Evolutionary conservation across 106 monocot genomes (phyloP), one percentile per base, ranked within the genome.

Genomic region (Acorus gramineus): DNA sequence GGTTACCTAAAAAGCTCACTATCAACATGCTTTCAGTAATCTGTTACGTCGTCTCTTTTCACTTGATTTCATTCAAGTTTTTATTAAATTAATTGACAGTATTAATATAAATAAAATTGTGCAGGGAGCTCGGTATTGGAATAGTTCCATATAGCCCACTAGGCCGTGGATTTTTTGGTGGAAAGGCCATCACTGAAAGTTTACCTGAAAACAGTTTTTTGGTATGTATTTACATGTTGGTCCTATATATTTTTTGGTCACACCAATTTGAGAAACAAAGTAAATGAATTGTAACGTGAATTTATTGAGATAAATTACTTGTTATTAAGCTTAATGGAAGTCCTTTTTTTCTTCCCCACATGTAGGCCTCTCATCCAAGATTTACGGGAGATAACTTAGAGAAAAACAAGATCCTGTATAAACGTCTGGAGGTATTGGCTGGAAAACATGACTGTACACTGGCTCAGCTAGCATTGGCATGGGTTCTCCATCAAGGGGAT

Each of bases 381-480:
- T 89, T 75, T 55, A 48, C 47, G 47, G 79, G 80, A 65, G 80
- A 77, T 5, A 89, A 89, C 45, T 61, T 87, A 44, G 84, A 84
- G 55, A 87, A 85, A 64, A 87, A 93, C 77, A 93, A 80, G 62
- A 47, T 61, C 4, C 6, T 93, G 4, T 93, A 84, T 65, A 48
- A 7, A 52, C 69, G 72, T 8, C 7, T 93, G 47, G 72, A 73
- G 44, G 68, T 69, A 49, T 62, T 87, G 68, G 81, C 92, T 61
- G 59, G 43, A 12, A 85, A 78, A 55, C 75, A 85, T 57, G 54
- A 59, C 2, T 87, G 84, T 56, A 73, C 79, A 4, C 77, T 80
- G 57, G 70, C 82, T 75, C 92, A 92, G 61, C 79, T 92, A 50
- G 92, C 92, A 73, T 66, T 92, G 4, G 77, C 87, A 44, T 92